phyloP scores from a whole-genome alignment of 192 early-diverging fungal genomes.

The Anaeromyces robustus region DNA sequence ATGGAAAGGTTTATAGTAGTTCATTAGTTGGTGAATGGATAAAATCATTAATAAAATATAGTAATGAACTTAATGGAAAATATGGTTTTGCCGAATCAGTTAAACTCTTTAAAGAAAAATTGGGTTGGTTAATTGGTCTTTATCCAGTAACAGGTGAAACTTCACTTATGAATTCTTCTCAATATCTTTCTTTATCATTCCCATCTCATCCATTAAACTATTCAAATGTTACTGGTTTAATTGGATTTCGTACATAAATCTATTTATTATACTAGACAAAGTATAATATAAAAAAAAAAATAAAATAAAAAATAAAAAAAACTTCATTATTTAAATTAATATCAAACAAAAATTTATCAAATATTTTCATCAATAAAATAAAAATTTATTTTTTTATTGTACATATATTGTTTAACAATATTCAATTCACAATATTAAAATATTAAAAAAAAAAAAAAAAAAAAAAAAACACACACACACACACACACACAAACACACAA shows the following conservation, averaged over 20 bases:
- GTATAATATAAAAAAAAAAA: no score
- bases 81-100: constrained; percentile 37
- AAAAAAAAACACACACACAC: no score
- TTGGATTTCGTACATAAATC: background rate
- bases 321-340: no score
- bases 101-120: constrained; percentile 35
- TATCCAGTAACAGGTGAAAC: background rate
- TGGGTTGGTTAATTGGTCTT: constrained; percentile 64
- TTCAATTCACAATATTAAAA: no score
- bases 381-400: no score
- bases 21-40: constrained; percentile 73
- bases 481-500: no score
- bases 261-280: background rate
- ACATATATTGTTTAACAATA: no score
- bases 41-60: constrained; percentile 50
- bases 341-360: no score
- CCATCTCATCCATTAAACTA: background rate
- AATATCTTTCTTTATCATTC: background rate
- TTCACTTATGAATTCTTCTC: background rate
- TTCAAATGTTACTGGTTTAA: background rate
- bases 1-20: constrained; percentile 69
- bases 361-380: no score
- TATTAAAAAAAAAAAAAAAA: no score
- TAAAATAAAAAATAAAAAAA: no score
- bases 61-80: constrained; percentile 26